Evolutionary conservation across 495 filamentous ascomycete genomes (phyloP), one percentile per base, ranked within the genome.

Genomic region (Lophiotrema nucula): DNA sequence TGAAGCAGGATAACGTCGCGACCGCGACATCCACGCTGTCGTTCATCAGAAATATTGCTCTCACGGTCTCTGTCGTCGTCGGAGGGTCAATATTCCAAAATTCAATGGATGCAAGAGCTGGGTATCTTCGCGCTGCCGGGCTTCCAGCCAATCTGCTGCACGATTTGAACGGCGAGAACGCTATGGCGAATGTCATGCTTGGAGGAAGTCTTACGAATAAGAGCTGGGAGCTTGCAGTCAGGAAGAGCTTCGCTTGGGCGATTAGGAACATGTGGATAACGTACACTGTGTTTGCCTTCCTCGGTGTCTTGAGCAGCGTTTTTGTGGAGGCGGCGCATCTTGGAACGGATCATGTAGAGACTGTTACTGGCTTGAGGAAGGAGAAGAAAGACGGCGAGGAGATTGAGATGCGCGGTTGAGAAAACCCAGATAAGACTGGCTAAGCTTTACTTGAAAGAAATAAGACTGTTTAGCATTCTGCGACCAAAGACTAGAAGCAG

Each of bases 201-300:
- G 71, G 83, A 28, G 66, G 67, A 31, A 61, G 66, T 0, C 74
- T 86, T 26, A 33, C 65, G 16, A 73, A 84, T 62, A 52, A 69
- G 0, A 42, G 58, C 2, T 78, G 82, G 66, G 62, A 74, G 11
- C 46, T 62, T 8, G 81, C 74, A 10, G 75, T 84, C 2, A 70
- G 75, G 52, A 68, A 78, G 35, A 82, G 81, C 0, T 88, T 81
- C 69, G 75, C 83, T 15, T 77, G 75, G 75, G 84, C 82, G 58
- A 66, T 85, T 53, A 69, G 76, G 49, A 83, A 85, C 54, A 77
- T 88, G 64, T 85, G 80, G 80, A 83, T 85, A 26, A 43, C 82
- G 43, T 84, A 82, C 62, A 82, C 82, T 8, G 45, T 15, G 2
- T 56, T 5, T 76, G 72, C 60, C 66, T 84, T 53, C 71, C 76